These are phyloP conservation scores for Tilletia horrida DNA, from an alignment of 1,284 basidiomycete genomes.

Conservation along the genomic window DNA sequence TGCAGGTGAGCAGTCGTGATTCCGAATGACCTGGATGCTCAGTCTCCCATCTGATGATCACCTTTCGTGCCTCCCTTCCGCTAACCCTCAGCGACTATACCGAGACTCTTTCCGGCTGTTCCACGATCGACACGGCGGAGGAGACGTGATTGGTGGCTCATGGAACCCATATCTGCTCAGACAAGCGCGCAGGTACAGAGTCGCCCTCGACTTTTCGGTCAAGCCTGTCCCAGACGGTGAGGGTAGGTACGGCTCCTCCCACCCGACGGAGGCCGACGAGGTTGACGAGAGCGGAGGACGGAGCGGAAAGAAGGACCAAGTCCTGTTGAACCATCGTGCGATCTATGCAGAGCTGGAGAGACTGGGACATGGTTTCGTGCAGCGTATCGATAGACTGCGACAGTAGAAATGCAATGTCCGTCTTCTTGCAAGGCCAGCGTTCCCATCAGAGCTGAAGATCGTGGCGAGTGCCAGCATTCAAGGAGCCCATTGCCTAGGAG, in stretches of 20 bases:
- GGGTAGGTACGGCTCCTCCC: slow-evolving; percentile 14
- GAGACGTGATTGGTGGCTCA: slow-evolving; percentile 69
- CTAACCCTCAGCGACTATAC: slow-evolving; percentile 64
- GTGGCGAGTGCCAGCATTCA: too few species aligned
- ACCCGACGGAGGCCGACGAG: not conserved
- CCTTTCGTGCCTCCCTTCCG: too few species aligned
- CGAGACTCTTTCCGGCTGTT: slow-evolving; percentile 78
- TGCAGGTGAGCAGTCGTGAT: slow-evolving; percentile 19
- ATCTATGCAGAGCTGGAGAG: slow-evolving; percentile 75
- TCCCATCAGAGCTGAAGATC: too few species aligned
- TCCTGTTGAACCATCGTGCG: slow-evolving; percentile 69
- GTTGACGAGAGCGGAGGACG: slow-evolving; percentile 27
- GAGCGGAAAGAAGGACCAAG: slow-evolving; percentile 60
- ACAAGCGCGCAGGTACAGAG: slow-evolving; percentile 67
- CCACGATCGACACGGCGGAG: slow-evolving; percentile 77
- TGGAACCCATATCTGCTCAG: slow-evolving; percentile 70
- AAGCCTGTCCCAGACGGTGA: slow-evolving; percentile 55
- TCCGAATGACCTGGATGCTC: too few species aligned
- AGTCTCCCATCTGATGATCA: not conserved
- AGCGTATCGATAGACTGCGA: slow-evolving; percentile 29
- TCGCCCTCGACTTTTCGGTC: slow-evolving; percentile 73
- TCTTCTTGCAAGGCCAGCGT: too few species aligned
- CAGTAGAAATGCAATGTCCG: not conserved
- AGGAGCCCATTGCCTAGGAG: too few species aligned
- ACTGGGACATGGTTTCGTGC: slow-evolving; percentile 70